Percentiles rank a stretch among this genome's conserved stretches.
Conservation (phyloP, 2,329 filamentous ascomycete species). For the Apiospora arundinis region DNA sequence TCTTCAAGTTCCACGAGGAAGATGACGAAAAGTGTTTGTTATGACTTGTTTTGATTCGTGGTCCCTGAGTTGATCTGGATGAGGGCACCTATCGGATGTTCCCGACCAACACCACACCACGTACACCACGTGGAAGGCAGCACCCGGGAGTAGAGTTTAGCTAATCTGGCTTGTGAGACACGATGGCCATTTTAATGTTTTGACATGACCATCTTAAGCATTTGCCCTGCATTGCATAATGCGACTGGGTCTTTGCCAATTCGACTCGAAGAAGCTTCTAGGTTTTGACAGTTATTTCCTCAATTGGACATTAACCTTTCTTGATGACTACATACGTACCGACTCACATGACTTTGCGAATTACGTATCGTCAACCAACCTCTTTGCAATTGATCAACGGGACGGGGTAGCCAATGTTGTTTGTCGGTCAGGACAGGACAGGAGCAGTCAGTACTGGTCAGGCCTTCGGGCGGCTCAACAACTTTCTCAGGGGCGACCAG, state of each 20-base stretch:
- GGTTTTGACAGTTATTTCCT: not conserved
- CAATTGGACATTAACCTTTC: not conserved
- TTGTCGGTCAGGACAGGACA: conserved; percentile 5
- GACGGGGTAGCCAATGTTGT: not conserved
- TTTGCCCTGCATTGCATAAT: not conserved
- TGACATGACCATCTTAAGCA: conserved; percentile 14
- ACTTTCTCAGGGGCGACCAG: no score
- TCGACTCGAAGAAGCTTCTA: not conserved
- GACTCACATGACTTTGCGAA: not conserved
- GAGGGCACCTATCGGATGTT: conserved; percentile 15
- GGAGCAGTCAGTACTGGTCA: no score
- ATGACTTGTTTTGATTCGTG: not conserved
- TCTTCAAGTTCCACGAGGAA: not conserved
- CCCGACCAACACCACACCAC: not conserved
- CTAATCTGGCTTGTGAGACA: conserved; percentile 9
- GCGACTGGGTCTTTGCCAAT: not conserved
- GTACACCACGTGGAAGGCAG: not conserved
- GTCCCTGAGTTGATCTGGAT: not conserved
- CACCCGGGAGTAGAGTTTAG: conserved; percentile 5
- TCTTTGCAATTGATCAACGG: not conserved
- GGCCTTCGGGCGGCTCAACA: no score
- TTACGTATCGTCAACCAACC: not conserved
- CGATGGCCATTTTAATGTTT: not conserved
- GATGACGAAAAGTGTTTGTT: not conserved
- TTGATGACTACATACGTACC: not conserved